Evolutionary conservation across 2,329 filamentous ascomycete species (phyloP), one percentile per base, ranked within the genome.

Genomic region (Daldinia sp.): DNA sequence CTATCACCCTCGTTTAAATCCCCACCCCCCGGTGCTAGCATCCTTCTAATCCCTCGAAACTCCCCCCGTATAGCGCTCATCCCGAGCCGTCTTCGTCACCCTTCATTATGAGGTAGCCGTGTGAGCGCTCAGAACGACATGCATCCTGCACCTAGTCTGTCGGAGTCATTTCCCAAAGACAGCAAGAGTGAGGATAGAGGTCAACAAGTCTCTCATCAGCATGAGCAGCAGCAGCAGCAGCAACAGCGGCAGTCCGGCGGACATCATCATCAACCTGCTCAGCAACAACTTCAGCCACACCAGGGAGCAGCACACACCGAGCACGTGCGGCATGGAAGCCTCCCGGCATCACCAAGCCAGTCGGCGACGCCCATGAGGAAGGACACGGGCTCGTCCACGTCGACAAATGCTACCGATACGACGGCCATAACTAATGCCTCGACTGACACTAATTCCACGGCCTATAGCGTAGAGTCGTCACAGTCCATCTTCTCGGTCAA

Each of bases 401-500:
- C 86, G 65, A 86, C 85, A 23, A 82, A 82, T 74, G 83, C 82
- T 72, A 85, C 85, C 66, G 81, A 81, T 76, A 73, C 76, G 56
- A 78, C 77, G n/a, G 73, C 73, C 41, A 71, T 77, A 41, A 80
- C 79, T 46, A 75, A 79, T 63, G 78, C 77, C 30, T 78, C 79
- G 60, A 72, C 78, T 72, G 86, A 87, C 75, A 84, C 84, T 73
- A 82, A 78, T 72, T 81, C 83, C 74, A 84, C 83, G 74, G 82
- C 82, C 73, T 87, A 86, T 76, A 86, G 82, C 80, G 81, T 83
- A 77, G 83, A 86, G 73, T 83, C 84, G 74, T 87, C 86, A 61
- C 85, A 87, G 76, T 84, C 82, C 73, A 85, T 86, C 75, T 88
- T 87, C 77, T 85, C 85, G 67, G 80, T 86, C 70, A 84, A 84